Evolutionary conservation across 2,329 filamentous ascomycete species (phyloP).

Genomic region (Venturia nashicola): DNA sequence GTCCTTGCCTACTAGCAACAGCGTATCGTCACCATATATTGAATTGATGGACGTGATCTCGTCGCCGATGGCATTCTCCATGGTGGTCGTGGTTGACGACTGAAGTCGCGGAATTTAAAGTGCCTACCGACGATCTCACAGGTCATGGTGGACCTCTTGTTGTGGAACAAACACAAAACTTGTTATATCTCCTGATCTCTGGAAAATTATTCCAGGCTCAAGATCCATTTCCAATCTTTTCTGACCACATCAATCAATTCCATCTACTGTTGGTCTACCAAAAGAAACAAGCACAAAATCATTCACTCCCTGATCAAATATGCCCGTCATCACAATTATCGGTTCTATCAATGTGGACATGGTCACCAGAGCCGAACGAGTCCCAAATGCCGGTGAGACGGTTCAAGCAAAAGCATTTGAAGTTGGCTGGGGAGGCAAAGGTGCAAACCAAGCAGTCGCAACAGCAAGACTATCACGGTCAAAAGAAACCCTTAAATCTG

Average conservation of each 20-base stretch:
- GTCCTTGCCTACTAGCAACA: slow-evolving; percentile 25
- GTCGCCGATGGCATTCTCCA: slow-evolving; percentile 43
- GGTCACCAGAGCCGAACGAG: slow-evolving; percentile 72
- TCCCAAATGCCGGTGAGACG: slow-evolving; percentile 78
- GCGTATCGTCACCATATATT: slow-evolving; percentile 62
- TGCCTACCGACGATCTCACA: background rate
- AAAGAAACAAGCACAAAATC: background rate
- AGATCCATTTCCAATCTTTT: background rate
- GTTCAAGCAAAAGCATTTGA: slow-evolving; percentile 67
- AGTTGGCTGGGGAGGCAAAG: slow-evolving; percentile 81
- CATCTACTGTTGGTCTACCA: background rate
- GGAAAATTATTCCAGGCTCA: background rate
- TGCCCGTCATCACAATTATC: slow-evolving; percentile 56
- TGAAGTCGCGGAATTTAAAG: background rate
- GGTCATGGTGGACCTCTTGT: background rate
- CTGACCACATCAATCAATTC: background rate
- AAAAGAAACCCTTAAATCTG: slow-evolving; percentile 18
- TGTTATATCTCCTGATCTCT: background rate
- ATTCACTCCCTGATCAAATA: background rate
- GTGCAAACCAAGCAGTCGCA: slow-evolving; percentile 88
- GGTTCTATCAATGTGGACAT: slow-evolving; percentile 94
- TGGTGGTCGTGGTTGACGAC: background rate
- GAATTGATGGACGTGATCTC: slow-evolving; percentile 75
- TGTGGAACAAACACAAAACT: background rate
- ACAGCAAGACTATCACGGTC: slow-evolving; percentile 67